Evolutionary conservation across 108 stramenopile species (phyloP).

Genomic region (Fistulifera pelliculosa): DNA sequence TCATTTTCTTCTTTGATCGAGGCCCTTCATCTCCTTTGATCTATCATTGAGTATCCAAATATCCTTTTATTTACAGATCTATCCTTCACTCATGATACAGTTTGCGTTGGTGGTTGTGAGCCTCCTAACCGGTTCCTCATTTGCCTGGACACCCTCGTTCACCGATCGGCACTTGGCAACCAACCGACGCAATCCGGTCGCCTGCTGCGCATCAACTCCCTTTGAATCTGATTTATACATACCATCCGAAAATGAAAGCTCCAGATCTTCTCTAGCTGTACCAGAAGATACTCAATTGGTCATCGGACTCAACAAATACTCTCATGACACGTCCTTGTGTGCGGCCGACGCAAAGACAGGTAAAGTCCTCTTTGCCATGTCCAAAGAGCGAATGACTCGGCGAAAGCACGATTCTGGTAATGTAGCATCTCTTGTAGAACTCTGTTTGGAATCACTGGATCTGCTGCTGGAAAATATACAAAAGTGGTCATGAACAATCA

Average conservation of each 20-base stretch:
- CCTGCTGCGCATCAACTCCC: slow-evolving; percentile 36
- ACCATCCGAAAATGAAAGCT: slow-evolving; percentile 26
- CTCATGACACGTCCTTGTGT: slow-evolving; percentile 84
- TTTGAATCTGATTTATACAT: slow-evolving; percentile 73
- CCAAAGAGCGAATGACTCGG: slow-evolving; percentile 80
- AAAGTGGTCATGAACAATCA: slow-evolving; percentile 92
- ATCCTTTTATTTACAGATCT: too few relatives aligned
- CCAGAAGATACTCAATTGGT: slow-evolving; percentile 58
- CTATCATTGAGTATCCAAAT: too few relatives aligned
- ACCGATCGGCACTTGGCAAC: too few relatives aligned
- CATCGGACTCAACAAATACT: slow-evolving; percentile 89
- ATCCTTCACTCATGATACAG: too few relatives aligned
- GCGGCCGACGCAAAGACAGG: slow-evolving; percentile 71
- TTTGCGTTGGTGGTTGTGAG: too few relatives aligned
- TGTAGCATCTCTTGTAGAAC: slow-evolving; percentile 63
- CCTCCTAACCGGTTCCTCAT: too few relatives aligned
- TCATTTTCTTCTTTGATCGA: too few relatives aligned
- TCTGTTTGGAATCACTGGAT: slow-evolving; percentile 70
- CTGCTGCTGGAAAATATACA: slow-evolving; percentile 62
- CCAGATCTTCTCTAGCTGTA: slow-evolving; percentile 17
- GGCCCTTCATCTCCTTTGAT: too few relatives aligned
- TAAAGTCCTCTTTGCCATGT: slow-evolving; percentile 70
- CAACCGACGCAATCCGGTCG: too few relatives aligned
- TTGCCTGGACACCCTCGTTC: too few relatives aligned
- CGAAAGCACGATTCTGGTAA: slow-evolving; percentile 92